Conservation (phyloP, 2,329 filamentous ascomycete genomes). For the Colletotrichum nymphaeae region DNA sequence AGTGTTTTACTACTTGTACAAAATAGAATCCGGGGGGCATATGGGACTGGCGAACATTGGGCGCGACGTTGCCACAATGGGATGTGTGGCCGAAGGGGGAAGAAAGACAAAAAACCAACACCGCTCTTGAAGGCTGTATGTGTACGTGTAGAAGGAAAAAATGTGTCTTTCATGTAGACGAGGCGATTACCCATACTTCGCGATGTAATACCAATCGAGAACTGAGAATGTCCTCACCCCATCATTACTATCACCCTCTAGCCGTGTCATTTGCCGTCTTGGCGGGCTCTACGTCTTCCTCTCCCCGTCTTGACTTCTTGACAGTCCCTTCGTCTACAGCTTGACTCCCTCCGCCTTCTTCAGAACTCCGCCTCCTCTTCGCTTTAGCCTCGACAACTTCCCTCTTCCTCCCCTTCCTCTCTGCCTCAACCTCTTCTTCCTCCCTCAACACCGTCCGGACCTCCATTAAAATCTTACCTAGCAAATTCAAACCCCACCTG, state of each 20-base stretch:
- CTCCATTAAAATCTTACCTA: conserved; percentile 72
- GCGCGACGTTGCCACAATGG: conserved; percentile 8
- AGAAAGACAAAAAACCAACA: conserved; percentile 19
- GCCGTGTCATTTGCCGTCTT: not conserved
- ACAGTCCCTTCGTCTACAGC: not conserved
- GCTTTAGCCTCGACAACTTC: not conserved
- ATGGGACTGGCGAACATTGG: conserved; percentile 31
- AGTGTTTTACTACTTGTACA: conserved; percentile 38
- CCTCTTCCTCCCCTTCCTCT: not conserved
- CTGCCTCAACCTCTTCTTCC: conserved; percentile 43
- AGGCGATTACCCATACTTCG: conserved; percentile 25
- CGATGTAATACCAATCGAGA: conserved; percentile 33
- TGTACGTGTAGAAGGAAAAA: conserved; percentile 34
- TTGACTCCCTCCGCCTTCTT: not conserved
- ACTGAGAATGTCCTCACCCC: conserved; percentile 9
- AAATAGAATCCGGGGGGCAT: conserved; percentile 32
- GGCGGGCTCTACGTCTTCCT: not conserved
- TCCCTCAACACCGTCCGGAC: conserved; percentile 64
- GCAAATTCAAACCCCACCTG: conserved; percentile 72
- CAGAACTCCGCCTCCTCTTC: not conserved
- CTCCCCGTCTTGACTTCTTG: not conserved
- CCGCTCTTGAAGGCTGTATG: conserved; percentile 33
- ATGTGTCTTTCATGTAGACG: not conserved
- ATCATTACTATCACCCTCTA: not conserved
- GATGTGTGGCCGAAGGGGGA: conserved; percentile 4